These are phyloP conservation scores for Trypanosoma melophagium DNA, from an alignment of 208 protist species.

Conservation along the genomic window DNA sequence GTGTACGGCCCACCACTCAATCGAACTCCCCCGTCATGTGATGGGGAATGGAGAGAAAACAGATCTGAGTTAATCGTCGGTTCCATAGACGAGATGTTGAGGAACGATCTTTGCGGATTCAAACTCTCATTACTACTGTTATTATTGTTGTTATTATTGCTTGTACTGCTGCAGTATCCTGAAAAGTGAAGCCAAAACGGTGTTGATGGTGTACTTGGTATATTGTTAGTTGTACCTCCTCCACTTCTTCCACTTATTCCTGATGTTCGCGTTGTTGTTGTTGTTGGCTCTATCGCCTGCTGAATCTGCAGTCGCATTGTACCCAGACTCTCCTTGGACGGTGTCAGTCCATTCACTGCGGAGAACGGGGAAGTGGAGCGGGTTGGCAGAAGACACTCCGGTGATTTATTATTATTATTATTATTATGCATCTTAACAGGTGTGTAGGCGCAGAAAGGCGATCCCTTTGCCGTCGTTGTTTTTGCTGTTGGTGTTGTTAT, in stretches of 20 bases:
- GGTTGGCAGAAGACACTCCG: slow-evolving; percentile 12
- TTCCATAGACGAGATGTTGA: slow-evolving; percentile 21
- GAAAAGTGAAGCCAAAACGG: neutral
- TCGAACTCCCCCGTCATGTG: neutral
- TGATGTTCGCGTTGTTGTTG: neutral
- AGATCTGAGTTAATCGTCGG: neutral
- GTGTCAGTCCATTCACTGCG: slow-evolving; percentile 12
- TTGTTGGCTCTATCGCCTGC: neutral
- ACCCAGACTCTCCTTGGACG: slow-evolving; percentile 7
- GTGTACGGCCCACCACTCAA: slow-evolving; percentile 14
- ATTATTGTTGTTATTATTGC: neutral
- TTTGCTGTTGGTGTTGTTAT: too few relatives aligned
- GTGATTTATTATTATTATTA: too few relatives aligned
- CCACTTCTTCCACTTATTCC: neutral
- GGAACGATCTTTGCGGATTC: slow-evolving; percentile 8
- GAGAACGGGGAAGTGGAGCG: slow-evolving; percentile 14
- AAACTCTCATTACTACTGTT: slow-evolving; percentile 14
- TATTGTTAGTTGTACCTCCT: neutral
- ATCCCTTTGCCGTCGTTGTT: neutral
- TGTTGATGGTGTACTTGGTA: neutral
- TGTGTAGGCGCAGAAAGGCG: too few relatives aligned
- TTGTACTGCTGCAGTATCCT: neutral
- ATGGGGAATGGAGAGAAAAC: neutral
- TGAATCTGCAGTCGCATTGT: neutral
- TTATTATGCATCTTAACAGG: too few relatives aligned